These are phyloP conservation scores for Cryptosporidium viatorum DNA, from an alignment of 169 alveolate genomes.

Conservation along the genomic window DNA sequence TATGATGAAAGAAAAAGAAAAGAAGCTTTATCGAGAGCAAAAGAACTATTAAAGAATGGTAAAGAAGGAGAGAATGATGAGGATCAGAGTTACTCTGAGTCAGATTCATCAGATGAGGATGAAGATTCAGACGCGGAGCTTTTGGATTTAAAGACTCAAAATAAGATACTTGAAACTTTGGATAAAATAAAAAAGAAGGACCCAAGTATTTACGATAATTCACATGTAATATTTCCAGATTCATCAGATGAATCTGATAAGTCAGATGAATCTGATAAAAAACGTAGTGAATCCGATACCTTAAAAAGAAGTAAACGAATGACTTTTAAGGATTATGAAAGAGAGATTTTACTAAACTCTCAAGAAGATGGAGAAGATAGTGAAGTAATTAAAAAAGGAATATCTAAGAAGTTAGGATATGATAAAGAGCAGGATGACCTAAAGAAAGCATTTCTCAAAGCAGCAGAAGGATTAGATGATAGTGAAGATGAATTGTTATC, in stretches of 20 bases:
- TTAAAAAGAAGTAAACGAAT: slow-evolving; percentile 20
- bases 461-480: slow-evolving; percentile 58
- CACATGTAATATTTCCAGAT: slow-evolving; percentile 77
- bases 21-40: slow-evolving; percentile 65
- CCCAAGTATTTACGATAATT: slow-evolving; percentile 82
- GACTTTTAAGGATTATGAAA: slow-evolving; percentile 74
- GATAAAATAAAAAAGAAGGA: slow-evolving; percentile 80
- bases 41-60: slow-evolving; percentile 21
- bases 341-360: slow-evolving; percentile 25
- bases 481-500: slow-evolving; percentile 29
- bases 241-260: slow-evolving; percentile 16
- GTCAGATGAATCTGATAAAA: neutral
- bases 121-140: slow-evolving; percentile 85
- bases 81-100: neutral
- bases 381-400: slow-evolving; percentile 14
- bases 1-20: slow-evolving; percentile 57
- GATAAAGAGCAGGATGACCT: slow-evolving; percentile 74
- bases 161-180: slow-evolving; percentile 82
- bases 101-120: slow-evolving; percentile 73
- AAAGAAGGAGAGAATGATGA: slow-evolving; percentile 10
- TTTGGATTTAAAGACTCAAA: slow-evolving; percentile 82
- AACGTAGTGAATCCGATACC: neutral
- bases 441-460: slow-evolving; percentile 66
- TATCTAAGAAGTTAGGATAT: slow-evolving; percentile 3
- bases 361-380: slow-evolving; percentile 32